phyloP scores from a whole-genome alignment of 805 yeast species.

The Ogataea wickerhamii region DNA sequence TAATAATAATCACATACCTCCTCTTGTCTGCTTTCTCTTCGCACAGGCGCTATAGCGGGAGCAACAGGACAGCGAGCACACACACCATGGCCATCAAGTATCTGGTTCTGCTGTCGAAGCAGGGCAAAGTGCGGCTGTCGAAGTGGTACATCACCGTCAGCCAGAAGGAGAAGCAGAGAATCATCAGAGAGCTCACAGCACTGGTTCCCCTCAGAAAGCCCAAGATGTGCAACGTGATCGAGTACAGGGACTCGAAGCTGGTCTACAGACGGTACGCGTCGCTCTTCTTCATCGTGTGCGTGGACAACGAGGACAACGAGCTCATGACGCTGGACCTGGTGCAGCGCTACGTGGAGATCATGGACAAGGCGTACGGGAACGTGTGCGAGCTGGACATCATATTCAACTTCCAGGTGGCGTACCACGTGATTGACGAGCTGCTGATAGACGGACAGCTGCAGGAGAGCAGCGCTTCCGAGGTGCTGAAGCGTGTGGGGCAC shows the following conservation, averaged over 20 bases:
- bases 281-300: conserved; percentile 82
- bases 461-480: conserved; percentile 79
- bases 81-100: conserved; percentile 86
- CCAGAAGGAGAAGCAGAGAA: conserved; percentile 82
- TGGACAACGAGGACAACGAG: conserved; percentile 82
- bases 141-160: conserved; percentile 88
- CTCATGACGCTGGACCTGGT: conserved; percentile 78
- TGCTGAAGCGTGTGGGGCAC: conserved; percentile 68
- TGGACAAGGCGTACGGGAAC: conserved; percentile 94
- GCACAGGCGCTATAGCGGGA: too few species aligned
- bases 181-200: conserved; percentile 82
- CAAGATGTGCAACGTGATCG: conserved; percentile 93
- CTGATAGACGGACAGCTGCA: conserved; percentile 83
- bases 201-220: conserved; percentile 80
- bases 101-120: conserved; percentile 79
- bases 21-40: too few species aligned
- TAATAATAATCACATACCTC: too few species aligned
- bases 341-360: conserved; percentile 92
- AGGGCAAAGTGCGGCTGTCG: conserved; percentile 89
- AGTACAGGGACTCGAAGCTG: conserved; percentile 78
- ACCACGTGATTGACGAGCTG: conserved; percentile 86
- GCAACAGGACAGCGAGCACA: too few species aligned
- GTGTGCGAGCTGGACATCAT: conserved; percentile 96
- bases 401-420: conserved; percentile 92
- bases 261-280: conserved; percentile 93